These are phyloP conservation scores for Fusarium robinianum DNA, from an alignment of 2,329 filamentous ascomycete genomes.

Conservation along the genomic window DNA sequence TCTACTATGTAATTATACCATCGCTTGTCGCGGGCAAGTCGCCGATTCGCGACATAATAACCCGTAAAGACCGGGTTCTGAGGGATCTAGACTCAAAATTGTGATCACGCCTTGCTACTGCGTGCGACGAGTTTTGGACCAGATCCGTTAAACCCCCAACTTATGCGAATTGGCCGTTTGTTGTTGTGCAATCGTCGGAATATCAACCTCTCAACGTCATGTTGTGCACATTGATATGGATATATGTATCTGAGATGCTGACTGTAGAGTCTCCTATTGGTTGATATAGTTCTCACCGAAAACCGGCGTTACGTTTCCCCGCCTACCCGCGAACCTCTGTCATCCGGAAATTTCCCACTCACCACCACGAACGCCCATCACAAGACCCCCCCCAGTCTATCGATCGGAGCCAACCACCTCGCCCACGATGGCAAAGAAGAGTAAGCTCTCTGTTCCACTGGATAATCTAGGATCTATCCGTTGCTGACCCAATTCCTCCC, in stretches of 20 bases:
- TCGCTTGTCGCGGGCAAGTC: constrained; percentile 5
- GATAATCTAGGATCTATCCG: no score
- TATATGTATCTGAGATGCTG: constrained; percentile 12
- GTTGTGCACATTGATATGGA: constrained; percentile 21
- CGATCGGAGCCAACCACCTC: constrained; percentile 13
- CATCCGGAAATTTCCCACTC: constrained; percentile 34
- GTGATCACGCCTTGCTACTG: not conserved
- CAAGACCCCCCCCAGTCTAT: constrained; percentile 20
- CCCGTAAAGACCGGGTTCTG: constrained; percentile 11
- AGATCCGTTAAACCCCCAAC: no score
- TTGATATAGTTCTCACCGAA: constrained; percentile 7
- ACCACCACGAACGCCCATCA: constrained; percentile 16
- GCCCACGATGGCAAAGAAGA: constrained; percentile 37
- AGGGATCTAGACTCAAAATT: constrained; percentile 10
- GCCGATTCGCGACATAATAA: constrained; percentile 1
- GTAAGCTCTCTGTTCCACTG: constrained; percentile 11
- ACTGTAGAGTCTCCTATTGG: constrained; percentile 26
- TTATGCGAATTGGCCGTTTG: no score
- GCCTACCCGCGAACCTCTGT: constrained; percentile 14
- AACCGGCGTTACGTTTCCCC: constrained; percentile 31
- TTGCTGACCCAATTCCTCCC: constrained; percentile 15
- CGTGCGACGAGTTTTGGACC: no score
- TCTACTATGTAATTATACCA: not conserved
- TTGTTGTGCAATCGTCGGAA: constrained; percentile 1
- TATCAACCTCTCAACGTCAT: constrained; percentile 3